Base-by-base conservation (phyloP, 331 rosid species). In the Pyracantha coccinea region DNA sequence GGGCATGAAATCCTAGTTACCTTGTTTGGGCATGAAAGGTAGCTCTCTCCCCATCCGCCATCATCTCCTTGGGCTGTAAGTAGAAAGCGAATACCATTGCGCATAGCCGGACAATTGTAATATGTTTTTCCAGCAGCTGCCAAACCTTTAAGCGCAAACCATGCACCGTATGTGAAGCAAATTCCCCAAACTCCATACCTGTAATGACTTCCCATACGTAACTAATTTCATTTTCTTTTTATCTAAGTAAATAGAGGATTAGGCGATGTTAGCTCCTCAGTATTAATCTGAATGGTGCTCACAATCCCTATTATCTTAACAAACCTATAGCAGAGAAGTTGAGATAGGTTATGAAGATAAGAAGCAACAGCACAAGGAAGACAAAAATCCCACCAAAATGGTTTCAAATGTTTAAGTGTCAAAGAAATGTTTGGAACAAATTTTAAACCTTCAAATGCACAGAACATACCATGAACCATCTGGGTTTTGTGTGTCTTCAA, bases 41-140 rank as follows among this genome's bases (percentile, higher is more conserved):
- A 86, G 29, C 96, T 90, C 63, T 90, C 96, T 3, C 88, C 93
- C 96, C 96, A 90, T 1, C 96, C 96, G 38, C 96, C 96, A 44
- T 88, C 41, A 33, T 33, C 41, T 33, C 41, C 41, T 33, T 8
- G 41, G 91, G 80, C 62, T 27, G 68, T 58, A 7, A 90, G 88
- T 41, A 90, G 79, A 74, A 90, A 90, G 1, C 83, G 32, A 7
- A 85, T 88, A 3, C 82, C 90, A 74, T 76, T 85, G 19, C 90
- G 79, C 7, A 86, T 73, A 24, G 91, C 68, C 25, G 77, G 31
- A 32, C 86, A 85, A 17, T 86, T 82, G 66, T 61, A 14, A 68
- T 69, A 90, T 62, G 87, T 85, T 50, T 88, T 88, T 11, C 88
- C 92, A 5, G 88, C 96, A 20, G 85, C 90, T 16, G 83, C 83